Evolutionary conservation across 345 rosid species (phyloP).

Genomic region (Citrus maxima): DNA sequence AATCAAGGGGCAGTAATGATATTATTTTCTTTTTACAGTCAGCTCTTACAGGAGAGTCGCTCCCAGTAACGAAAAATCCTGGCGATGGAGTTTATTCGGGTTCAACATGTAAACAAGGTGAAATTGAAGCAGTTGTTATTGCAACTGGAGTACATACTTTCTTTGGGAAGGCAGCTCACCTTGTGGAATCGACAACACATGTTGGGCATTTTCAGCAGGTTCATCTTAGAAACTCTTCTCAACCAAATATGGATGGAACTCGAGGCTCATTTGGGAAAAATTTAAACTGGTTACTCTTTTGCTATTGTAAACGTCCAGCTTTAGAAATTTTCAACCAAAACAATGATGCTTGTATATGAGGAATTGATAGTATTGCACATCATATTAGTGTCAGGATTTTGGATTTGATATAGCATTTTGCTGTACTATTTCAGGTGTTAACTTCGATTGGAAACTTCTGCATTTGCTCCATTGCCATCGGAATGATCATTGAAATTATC

Average conservation of each 20-base stretch:
- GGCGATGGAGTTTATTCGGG: conserved; percentile 83
- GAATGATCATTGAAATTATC: conserved; percentile 68
- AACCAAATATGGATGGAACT: not conserved
- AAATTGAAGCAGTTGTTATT: conserved; percentile 85
- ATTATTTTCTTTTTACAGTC: conserved; percentile 44
- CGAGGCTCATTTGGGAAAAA: not conserved
- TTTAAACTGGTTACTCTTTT: not conserved
- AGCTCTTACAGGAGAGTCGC: conserved; percentile 89
- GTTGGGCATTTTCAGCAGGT: conserved; percentile 95
- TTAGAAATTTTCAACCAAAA: not conserved
- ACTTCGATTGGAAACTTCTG: conserved; percentile 92
- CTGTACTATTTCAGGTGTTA: conserved; percentile 51
- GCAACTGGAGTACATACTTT: conserved; percentile 93
- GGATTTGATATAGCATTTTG: not conserved
- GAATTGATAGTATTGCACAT: not conserved
- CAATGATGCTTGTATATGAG: not conserved
- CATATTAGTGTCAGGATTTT: not conserved
- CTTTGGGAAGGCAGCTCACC: conserved; percentile 96
- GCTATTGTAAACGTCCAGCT: not conserved
- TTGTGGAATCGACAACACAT: conserved; percentile 79
- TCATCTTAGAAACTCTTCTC: conserved; percentile 1
- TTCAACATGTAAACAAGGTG: conserved; percentile 92
- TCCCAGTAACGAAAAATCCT: conserved; percentile 73
- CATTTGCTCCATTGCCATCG: conserved; percentile 86
- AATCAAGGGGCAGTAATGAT: not conserved